These are phyloP conservation scores for Pyrenophora tritici-repentis DNA, from an alignment of 2,329 filamentous ascomycete species.

Conservation along the genomic window DNA sequence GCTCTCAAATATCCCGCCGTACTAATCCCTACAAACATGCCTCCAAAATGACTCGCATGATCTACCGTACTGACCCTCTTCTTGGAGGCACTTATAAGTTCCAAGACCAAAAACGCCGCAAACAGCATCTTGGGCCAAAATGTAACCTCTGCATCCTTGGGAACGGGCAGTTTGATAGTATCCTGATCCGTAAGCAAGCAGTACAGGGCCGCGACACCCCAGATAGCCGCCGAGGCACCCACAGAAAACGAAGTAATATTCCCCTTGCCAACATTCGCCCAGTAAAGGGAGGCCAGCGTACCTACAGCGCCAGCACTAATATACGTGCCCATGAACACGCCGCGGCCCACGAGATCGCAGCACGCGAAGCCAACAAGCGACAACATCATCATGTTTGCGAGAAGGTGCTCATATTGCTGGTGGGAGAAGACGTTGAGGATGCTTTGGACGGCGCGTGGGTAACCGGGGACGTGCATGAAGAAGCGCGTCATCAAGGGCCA, in stretches of 20 bases:
- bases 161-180: conserved; percentile 36
- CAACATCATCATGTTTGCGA: conserved; percentile 68
- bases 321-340: conserved; percentile 44
- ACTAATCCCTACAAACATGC: conserved; percentile 32
- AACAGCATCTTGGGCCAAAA: conserved; percentile 43
- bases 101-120: conserved; percentile 30
- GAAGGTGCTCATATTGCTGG: conserved; percentile 61
- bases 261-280: conserved; percentile 40
- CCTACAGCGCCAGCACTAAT: conserved; percentile 42
- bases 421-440: conserved; percentile 73
- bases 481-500: conserved; percentile 72
- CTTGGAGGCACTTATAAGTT: conserved; percentile 26
- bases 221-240: conserved; percentile 43
- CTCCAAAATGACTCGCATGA: conserved; percentile 47
- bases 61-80: conserved; percentile 26
- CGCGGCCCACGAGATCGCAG: conserved; percentile 45
- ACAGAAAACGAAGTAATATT: conserved; percentile 36
- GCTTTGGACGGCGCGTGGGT: conserved; percentile 65
- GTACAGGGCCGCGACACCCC: conserved; percentile 39
- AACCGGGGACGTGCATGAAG: conserved; percentile 52
- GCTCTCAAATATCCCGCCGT: conserved; percentile 36
- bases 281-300: conserved; percentile 37
- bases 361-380: conserved; percentile 65
- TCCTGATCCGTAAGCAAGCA: conserved; percentile 41
- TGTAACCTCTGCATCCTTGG: conserved; percentile 30